phyloP scores from a whole-genome alignment of 2,329 filamentous ascomycete genomes.

The Stemphylium vesicarium region DNA sequence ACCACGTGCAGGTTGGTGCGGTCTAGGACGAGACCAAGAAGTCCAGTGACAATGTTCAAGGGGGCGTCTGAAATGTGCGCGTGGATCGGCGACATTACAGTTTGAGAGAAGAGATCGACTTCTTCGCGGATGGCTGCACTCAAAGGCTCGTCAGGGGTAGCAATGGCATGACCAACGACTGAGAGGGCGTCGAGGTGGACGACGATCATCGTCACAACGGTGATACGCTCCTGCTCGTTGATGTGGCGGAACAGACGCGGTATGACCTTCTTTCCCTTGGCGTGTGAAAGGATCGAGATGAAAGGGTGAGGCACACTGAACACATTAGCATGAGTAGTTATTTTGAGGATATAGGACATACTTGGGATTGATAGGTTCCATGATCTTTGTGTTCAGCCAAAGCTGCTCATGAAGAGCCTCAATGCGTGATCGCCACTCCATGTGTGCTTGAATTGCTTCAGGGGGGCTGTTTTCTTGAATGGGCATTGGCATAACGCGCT shows the following conservation, averaged over 20 bases:
- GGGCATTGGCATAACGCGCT: constrained; percentile 76
- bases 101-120: constrained; percentile 85
- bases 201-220: constrained; percentile 93
- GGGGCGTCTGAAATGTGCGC: constrained; percentile 89
- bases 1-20: constrained; percentile 85
- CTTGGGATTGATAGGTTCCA: constrained; percentile 78
- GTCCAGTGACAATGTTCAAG: constrained; percentile 86
- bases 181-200: constrained; percentile 92
- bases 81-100: constrained; percentile 89
- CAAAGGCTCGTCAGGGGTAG: constrained; percentile 74
- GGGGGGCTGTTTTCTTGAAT: constrained; percentile 69
- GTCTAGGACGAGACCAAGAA: constrained; percentile 82
- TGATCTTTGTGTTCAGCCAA: constrained; percentile 88
- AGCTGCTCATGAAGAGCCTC: constrained; percentile 77
- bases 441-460: constrained; percentile 73
- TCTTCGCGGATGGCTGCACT: constrained; percentile 79
- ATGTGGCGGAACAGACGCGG: constrained; percentile 94
- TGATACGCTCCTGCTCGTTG: constrained; percentile 89
- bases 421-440: constrained; percentile 78
- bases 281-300: constrained; percentile 91
- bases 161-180: constrained; percentile 81
- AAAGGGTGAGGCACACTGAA: constrained; percentile 78
- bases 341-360: constrained; percentile 36
- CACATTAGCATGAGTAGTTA: constrained; percentile 20
- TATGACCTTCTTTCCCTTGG: constrained; percentile 95